Percentiles rank a stretch among this genome's conserved stretches.
These are phyloP conservation scores for Clavariopsis aquatica DNA, from an alignment of 495 filamentous ascomycete genomes.

Conservation along the genomic window DNA sequence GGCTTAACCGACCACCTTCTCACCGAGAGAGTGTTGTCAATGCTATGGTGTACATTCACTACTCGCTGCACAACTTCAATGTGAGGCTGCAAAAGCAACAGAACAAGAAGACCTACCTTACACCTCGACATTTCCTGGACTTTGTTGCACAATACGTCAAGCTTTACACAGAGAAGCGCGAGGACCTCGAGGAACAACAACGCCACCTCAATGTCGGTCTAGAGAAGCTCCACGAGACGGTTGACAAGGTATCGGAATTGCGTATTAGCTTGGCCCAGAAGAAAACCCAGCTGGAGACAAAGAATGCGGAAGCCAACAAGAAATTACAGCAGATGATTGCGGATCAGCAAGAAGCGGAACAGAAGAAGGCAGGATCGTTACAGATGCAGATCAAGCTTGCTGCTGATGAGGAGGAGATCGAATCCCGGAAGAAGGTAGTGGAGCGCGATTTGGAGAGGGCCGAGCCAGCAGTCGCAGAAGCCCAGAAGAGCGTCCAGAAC, in stretches of 20 bases:
- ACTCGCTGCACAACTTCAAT: conserved; percentile 90
- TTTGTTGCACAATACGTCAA: conserved; percentile 98
- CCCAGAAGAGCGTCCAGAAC: conserved; percentile 91
- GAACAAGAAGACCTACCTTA: conserved; percentile 85
- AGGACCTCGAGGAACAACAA: conserved; percentile 97
- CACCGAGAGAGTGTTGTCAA: conserved; percentile 92
- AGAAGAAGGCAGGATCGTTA: conserved; percentile 79
- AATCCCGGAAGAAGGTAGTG: conserved; percentile 78
- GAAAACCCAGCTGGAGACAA: conserved; percentile 86
- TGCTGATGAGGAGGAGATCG: conserved; percentile 87
- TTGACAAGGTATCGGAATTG: conserved; percentile 94
- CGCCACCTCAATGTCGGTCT: conserved; percentile 96
- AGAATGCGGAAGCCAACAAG: conserved; percentile 93
- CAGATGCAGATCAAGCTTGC: conserved; percentile 86
- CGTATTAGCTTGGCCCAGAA: conserved; percentile 88
- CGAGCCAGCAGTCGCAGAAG: conserved; percentile 89
- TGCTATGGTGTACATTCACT: conserved; percentile 97
- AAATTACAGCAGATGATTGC: conserved; percentile 96
- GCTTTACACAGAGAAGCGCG: conserved; percentile 96
- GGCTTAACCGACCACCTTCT: conserved; percentile 78
- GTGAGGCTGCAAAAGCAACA: conserved; percentile 86
- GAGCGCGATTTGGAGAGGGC: conserved; percentile 83
- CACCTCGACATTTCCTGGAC: conserved; percentile 94
- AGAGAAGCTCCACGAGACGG: conserved; percentile 96
- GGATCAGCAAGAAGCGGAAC: conserved; percentile 93